These are phyloP conservation scores for Helotiales sp. DNA, from an alignment of 2,329 filamentous ascomycete genomes.

Conservation along the genomic window DNA sequence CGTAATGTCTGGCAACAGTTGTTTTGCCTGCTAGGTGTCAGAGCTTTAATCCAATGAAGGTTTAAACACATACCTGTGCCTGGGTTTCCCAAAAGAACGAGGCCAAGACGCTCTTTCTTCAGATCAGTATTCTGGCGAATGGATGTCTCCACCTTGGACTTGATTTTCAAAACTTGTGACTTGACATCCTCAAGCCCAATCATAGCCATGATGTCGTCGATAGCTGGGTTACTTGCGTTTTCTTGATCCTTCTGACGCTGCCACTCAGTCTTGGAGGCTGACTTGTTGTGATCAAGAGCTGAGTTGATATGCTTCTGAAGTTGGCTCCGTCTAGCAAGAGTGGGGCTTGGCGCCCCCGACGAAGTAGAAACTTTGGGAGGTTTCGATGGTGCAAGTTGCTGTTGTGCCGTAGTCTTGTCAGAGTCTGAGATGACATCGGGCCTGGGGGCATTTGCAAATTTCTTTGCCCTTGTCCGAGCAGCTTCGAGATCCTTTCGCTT, in stretches of 20 bases:
- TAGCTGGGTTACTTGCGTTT: slow-evolving; percentile 53
- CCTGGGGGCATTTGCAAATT: slow-evolving; percentile 20
- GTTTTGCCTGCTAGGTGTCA: slow-evolving; percentile 70
- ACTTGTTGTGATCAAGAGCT: slow-evolving; percentile 33
- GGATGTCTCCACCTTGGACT: slow-evolving; percentile 63
- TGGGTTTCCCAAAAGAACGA: slow-evolving; percentile 72
- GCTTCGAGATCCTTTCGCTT: slow-evolving; percentile 52
- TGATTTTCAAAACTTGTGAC: slow-evolving; percentile 63
- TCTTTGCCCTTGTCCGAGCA: slow-evolving; percentile 44
- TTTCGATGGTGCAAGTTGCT: not conserved
- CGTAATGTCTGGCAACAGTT: slow-evolving; percentile 74
- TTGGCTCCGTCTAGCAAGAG: not conserved
- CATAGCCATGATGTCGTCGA: slow-evolving; percentile 72
- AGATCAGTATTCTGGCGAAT: slow-evolving; percentile 62
- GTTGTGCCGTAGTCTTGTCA: not conserved
- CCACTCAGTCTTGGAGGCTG: slow-evolving; percentile 60
- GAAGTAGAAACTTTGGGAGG: slow-evolving; percentile 3
- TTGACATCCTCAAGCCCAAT: slow-evolving; percentile 76
- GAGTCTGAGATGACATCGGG: not conserved
- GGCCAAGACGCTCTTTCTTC: slow-evolving; percentile 63
- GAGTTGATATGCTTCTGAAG: slow-evolving; percentile 27
- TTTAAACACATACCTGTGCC: slow-evolving; percentile 62
- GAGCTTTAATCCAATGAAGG: not conserved
- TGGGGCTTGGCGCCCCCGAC: not conserved
- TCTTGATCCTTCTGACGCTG: slow-evolving; percentile 60